Evolutionary conservation across 2,329 filamentous ascomycete species (phyloP).

Genomic region (Fusarium euwallaceae): DNA sequence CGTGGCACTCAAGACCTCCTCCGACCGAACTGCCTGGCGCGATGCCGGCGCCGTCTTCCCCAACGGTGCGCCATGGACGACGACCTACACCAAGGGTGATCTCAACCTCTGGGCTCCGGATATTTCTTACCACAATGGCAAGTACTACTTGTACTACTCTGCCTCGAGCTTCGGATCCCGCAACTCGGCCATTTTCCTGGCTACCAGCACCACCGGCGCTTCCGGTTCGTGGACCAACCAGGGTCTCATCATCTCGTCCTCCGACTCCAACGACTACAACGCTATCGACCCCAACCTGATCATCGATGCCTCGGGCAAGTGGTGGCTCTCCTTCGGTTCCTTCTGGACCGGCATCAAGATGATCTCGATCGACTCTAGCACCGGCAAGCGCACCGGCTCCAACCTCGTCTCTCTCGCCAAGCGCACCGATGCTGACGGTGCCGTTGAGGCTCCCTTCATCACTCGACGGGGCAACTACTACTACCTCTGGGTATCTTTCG

Average conservation of each 20-base stretch:
- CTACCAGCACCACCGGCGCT: slow-evolving; percentile 47
- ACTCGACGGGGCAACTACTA: slow-evolving; percentile 47
- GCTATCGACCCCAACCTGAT: slow-evolving; percentile 50
- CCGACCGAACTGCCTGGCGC: slow-evolving; percentile 49
- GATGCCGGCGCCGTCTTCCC: slow-evolving; percentile 49
- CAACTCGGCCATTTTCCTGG: slow-evolving; percentile 50
- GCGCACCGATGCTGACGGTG: slow-evolving; percentile 37
- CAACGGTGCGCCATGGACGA: slow-evolving; percentile 50
- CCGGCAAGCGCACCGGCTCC: slow-evolving; percentile 42
- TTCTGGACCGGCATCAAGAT: slow-evolving; percentile 52
- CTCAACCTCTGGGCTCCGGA: slow-evolving; percentile 66
- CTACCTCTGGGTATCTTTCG: slow-evolving; percentile 52
- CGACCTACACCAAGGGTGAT: slow-evolving; percentile 46
- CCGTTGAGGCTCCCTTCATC: slow-evolving; percentile 50
- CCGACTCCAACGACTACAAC: slow-evolving; percentile 43
- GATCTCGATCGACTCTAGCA: slow-evolving; percentile 43
- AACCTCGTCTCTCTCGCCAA: slow-evolving; percentile 46
- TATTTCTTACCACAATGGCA: slow-evolving; percentile 54
- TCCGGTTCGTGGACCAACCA: slow-evolving; percentile 49
- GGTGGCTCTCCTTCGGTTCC: slow-evolving; percentile 51
- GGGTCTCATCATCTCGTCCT: slow-evolving; percentile 46
- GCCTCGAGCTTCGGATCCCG: slow-evolving; percentile 47
- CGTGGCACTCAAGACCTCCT: slow-evolving; percentile 49
- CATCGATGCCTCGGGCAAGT: slow-evolving; percentile 44
- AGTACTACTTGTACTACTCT: slow-evolving; percentile 52